Conservation (phyloP, 352 stramenopile species). For the Saprolegnia parasitica region DNA sequence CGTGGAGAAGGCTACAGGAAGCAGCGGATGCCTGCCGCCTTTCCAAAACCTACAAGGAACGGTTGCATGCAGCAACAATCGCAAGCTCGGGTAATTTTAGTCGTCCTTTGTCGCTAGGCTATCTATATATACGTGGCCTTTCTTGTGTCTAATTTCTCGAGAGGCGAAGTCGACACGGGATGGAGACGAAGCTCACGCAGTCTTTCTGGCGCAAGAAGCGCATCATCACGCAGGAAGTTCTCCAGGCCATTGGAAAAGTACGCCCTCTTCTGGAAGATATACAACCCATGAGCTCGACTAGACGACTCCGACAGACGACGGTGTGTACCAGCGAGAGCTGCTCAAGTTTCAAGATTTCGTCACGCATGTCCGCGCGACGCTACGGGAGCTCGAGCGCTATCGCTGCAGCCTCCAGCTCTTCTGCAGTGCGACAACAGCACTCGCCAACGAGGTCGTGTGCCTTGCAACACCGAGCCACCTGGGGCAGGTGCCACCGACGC, state of each 20-base stretch:
- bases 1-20: too few relatives aligned
- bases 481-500: constrained; percentile 23
- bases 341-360: constrained; percentile 3
- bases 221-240: constrained; percentile 13
- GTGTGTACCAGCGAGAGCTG: neutral
- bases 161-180: neutral
- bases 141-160: neutral
- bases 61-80: too few relatives aligned
- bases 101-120: neutral
- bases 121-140: neutral
- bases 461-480: neutral
- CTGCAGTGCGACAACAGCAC: neutral
- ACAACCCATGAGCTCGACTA: neutral
- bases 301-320: neutral
- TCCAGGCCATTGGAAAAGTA: constrained; percentile 11
- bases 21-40: too few relatives aligned
- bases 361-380: neutral
- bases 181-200: neutral
- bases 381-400: neutral
- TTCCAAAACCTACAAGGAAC: too few relatives aligned
- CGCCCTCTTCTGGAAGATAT: neutral
- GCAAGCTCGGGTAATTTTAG: too few relatives aligned
- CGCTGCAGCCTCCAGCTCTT: neutral
- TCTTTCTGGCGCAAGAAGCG: constrained; percentile 11
- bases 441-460: neutral